phyloP scores from a whole-genome alignment of 805 yeast species.

The Wickerhamiella azymoides region DNA sequence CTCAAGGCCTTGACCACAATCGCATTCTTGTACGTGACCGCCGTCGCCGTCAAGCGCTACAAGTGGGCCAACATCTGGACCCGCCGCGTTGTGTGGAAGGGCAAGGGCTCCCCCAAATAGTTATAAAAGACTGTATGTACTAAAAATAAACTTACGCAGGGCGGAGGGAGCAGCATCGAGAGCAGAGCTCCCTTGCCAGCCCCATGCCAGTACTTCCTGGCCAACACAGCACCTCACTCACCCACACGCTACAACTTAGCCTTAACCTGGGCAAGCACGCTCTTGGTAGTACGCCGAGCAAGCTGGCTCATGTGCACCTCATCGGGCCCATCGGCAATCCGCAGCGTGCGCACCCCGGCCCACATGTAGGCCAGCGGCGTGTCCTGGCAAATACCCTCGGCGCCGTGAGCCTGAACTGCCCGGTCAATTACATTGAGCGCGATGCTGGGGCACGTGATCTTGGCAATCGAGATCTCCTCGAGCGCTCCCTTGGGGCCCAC shows the following conservation, averaged over 20 bases:
- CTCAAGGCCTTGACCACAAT: slow-evolving; percentile 75
- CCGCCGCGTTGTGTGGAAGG: slow-evolving; percentile 65
- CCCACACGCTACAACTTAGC: background rate
- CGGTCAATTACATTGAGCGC: slow-evolving; percentile 40
- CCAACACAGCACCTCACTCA: too few relatives aligned
- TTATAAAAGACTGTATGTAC: background rate
- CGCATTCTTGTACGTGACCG: slow-evolving; percentile 63
- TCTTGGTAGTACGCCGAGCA: slow-evolving; percentile 27
- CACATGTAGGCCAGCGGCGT: slow-evolving; percentile 42
- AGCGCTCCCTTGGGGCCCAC: slow-evolving; percentile 41
- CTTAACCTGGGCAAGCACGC: background rate
- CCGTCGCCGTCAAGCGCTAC: slow-evolving; percentile 92
- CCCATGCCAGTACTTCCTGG: too few relatives aligned
- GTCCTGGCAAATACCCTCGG: slow-evolving; percentile 51
- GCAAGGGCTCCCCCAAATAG: slow-evolving; percentile 19
- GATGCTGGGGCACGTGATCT: slow-evolving; percentile 48
- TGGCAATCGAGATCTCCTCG: slow-evolving; percentile 47
- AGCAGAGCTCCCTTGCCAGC: too few relatives aligned
- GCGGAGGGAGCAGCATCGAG: too few relatives aligned
- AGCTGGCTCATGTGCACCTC: slow-evolving; percentile 49
- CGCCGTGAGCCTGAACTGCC: slow-evolving; percentile 52
- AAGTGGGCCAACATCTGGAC: slow-evolving; percentile 94
- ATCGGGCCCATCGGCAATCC: slow-evolving; percentile 61
- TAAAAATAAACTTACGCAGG: background rate
- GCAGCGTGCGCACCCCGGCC: slow-evolving; percentile 38